phyloP scores from a whole-genome alignment of 2,329 filamentous ascomycete genomes.

The Coniochaeta sp. region DNA sequence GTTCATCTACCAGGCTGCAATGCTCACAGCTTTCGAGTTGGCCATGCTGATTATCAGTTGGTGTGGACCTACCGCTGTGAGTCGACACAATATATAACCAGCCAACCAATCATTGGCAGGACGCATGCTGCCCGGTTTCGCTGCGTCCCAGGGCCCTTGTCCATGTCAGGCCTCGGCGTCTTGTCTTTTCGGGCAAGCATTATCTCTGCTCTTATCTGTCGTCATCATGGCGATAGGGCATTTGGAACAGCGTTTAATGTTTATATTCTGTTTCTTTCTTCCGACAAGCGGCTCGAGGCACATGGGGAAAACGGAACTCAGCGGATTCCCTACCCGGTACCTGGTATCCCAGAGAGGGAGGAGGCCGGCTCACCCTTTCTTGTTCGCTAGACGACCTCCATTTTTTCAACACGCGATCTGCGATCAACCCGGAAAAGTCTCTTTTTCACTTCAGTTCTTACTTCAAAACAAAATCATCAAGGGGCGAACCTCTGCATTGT shows the following conservation, averaged over 20 bases:
- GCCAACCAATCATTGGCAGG: background rate
- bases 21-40: too few species aligned
- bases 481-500: background rate
- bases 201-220: conserved; percentile 2
- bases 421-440: background rate
- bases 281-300: background rate
- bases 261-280: background rate
- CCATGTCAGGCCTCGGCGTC: background rate
- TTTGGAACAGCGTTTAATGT: background rate
- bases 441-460: background rate
- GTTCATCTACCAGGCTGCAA: background rate
- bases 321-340: background rate
- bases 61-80: too few species aligned
- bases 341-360: background rate
- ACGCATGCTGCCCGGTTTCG: background rate
- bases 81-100: too few species aligned
- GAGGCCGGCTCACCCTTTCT: too few species aligned
- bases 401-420: background rate
- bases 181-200: background rate
- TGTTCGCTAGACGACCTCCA: background rate
- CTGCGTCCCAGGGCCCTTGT: background rate
- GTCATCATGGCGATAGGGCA: background rate
- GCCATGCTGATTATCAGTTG: too few species aligned
- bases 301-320: background rate
- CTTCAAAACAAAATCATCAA: background rate